Evolutionary conservation across 805 yeast species (phyloP), one percentile per base, ranked within the genome.

Genomic region (Lipomyces orientalis): DNA sequence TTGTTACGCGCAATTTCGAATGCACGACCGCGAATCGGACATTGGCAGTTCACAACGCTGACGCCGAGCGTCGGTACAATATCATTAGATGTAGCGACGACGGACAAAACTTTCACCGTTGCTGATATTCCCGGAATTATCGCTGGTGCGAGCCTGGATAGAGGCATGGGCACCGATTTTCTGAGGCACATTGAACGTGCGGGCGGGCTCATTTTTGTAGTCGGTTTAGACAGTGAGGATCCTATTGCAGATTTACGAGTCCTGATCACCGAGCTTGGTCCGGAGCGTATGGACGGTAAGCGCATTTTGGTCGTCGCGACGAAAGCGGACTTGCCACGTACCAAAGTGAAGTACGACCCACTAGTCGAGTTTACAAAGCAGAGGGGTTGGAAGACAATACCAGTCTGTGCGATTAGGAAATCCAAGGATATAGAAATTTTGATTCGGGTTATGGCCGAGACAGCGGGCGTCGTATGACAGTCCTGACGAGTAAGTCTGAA

Each of bases 111-210:
- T 4, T 93, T 94, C 76, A 91, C 97, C 0, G 98, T 95, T 1
- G 98, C 98, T 1, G 99, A 95, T 80, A 95, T 95, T 66, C 99
- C 99, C 0, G 99, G 99, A 6, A 90, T 95, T 57, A 90, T 95
- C 67, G 84, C 88, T 77, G 98, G 97, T 6, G 98, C 99, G 0
- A 84, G 87, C 7, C 76, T 77, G 6, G 90, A 93, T 75, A 88
- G 85, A 76, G 99, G 99, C 1, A 88, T 95, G 90, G 99, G 99
- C 0, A 82, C 92, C 60, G 97, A 93, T 70, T 95, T 95, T 77
- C 80, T 95, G 70, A 84, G 97, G 64, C 99, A 95, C 77, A 87
- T 95, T 58, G 98, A 95, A 78, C 84, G 99, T 71, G 90, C 97
- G 4, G 89, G 90, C 16, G 97, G 97, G 0, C 79, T 95, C 64